These are phyloP conservation scores for Eurotiales sp. DNA, from an alignment of 2,329 filamentous ascomycete species.

Conservation along the genomic window DNA sequence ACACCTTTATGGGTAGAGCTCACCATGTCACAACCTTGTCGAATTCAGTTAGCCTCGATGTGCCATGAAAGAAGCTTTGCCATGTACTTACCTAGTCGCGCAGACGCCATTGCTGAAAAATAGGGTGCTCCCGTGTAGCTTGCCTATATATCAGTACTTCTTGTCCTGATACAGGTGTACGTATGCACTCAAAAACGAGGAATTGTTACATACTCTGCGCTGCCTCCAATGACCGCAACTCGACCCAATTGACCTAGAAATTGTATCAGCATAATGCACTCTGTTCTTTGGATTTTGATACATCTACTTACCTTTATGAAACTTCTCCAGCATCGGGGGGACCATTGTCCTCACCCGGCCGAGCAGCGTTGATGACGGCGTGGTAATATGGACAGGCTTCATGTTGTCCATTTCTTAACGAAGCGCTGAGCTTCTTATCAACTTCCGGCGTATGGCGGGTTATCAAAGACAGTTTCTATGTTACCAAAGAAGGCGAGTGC, in stretches of 20 bases:
- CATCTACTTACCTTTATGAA: constrained; percentile 77
- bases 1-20: constrained; percentile 17
- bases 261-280: constrained; percentile 1
- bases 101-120: constrained; percentile 96
- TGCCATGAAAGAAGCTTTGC: neutral
- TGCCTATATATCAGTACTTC: constrained; percentile 8
- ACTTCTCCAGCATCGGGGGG: constrained; percentile 89
- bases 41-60: constrained; percentile 16
- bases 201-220: constrained; percentile 61
- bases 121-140: constrained; percentile 93
- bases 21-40: constrained; percentile 71
- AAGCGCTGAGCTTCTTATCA: too few relatives aligned
- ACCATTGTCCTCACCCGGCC: constrained; percentile 82
- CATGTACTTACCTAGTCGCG: constrained; percentile 62
- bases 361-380: constrained; percentile 70
- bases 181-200: neutral
- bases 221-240: constrained; percentile 90
- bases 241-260: constrained; percentile 74
- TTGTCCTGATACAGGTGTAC: too few relatives aligned
- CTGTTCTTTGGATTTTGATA: neutral
- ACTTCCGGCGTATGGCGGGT: too few relatives aligned
- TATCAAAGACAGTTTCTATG: too few relatives aligned
- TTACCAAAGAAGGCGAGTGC: too few relatives aligned
- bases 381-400: constrained; percentile 51
- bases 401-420: constrained; percentile 19